phyloP scores from a whole-genome alignment of 768 basidiomycete genomes.

The Auricularia cornea region DNA sequence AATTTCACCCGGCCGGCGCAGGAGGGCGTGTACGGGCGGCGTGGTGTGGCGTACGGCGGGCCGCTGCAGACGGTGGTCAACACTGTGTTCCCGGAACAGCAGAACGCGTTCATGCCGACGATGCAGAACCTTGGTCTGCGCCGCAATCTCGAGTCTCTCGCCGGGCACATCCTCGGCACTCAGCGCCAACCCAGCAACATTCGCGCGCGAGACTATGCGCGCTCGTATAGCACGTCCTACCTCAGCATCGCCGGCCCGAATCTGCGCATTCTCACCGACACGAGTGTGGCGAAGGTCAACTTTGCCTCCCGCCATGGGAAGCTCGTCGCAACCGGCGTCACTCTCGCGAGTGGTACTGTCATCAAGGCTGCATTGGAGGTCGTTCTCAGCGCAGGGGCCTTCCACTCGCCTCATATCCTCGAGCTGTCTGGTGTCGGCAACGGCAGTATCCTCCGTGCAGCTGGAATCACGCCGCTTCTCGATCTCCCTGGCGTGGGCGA shows the following conservation, averaged over 20 bases:
- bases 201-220: background rate
- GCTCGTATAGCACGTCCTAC: constrained; percentile 3
- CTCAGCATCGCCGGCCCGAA: background rate
- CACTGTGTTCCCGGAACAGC: too few relatives aligned
- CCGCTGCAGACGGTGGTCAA: too few relatives aligned
- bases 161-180: constrained; percentile 17
- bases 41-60: too few relatives aligned
- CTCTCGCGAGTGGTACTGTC: background rate
- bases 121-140: too few relatives aligned
- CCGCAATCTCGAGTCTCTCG: too few relatives aligned
- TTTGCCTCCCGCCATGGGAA: constrained; percentile 5
- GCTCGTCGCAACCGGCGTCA: background rate
- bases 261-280: constrained; percentile 2
- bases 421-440: constrained; percentile 32
- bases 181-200: constrained; percentile 1
- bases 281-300: constrained; percentile 5
- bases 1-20: too few relatives aligned
- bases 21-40: too few relatives aligned
- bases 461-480: constrained; percentile 21
- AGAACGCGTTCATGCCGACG: too few relatives aligned
- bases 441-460: constrained; percentile 16
- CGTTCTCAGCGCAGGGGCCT: constrained; percentile 12
- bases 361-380: constrained; percentile 8
- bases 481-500: constrained; percentile 32
- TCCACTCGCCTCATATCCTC: constrained; percentile 32